Percentiles rank a stretch among this genome's conserved stretches.
Conservation (phyloP, 306 rosid genomes). For the Cyclanthera cordifolia region DNA sequence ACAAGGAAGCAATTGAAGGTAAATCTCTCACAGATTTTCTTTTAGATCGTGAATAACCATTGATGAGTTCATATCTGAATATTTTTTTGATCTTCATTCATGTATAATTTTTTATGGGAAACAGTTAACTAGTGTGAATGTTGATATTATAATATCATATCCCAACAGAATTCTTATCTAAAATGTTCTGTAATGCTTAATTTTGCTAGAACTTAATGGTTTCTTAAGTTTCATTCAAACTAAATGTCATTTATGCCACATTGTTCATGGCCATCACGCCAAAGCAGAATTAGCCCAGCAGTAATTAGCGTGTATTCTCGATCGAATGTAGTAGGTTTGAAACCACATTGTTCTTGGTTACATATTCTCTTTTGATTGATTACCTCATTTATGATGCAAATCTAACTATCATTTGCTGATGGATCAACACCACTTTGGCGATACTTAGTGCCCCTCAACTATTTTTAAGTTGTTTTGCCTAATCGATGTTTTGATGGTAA, state of each 20-base stretch:
- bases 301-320: too few species aligned
- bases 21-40: neutral
- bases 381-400: neutral
- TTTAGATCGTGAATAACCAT: neutral
- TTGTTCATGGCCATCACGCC: too few species aligned
- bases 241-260: neutral
- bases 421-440: neutral
- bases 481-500: slow-evolving; percentile 12
- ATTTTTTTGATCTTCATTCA: too few species aligned
- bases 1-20: slow-evolving; percentile 90
- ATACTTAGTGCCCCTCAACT: neutral
- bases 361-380: too few species aligned
- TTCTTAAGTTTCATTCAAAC: neutral
- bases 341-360: neutral
- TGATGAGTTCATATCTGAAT: neutral
- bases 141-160: neutral
- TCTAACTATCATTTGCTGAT: neutral
- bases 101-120: too few species aligned
- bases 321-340: too few species aligned
- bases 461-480: neutral
- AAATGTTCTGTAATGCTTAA: neutral
- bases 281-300: too few species aligned
- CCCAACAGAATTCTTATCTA: neutral
- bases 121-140: too few species aligned
- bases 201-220: neutral